Base-by-base conservation (phyloP, 2,329 filamentous ascomycete species). In the Seiridium cupressi region DNA sequence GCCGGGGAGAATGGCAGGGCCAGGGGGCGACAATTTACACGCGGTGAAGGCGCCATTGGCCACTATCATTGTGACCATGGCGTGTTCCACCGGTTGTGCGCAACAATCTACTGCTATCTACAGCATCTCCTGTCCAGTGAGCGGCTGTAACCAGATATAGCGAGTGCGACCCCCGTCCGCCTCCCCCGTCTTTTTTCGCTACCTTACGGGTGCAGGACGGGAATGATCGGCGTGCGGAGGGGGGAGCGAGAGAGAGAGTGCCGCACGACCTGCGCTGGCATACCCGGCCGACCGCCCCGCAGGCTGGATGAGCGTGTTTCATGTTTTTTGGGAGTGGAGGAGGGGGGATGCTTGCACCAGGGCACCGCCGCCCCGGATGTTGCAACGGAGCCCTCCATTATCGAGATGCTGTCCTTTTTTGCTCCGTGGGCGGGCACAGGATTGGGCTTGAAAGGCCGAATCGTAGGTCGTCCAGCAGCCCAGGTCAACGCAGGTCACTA, bases 251-350 rank as follows among this genome's bases (percentile, higher is more conserved):
- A 26, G 18, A 26, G 18, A 26, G 18, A 26, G 18, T 26, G 18
- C 18, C 18, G 18, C 35, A 35, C 51, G 36, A 18, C 18, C 31
- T 44, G 6, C 13, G 18, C 18, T 42, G n/a, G 11, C 31, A 38
- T 13, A 13, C 51, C 18, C 51, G 13, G 32, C 51, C 51, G 35
- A 38, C 31, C 36, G n/a, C 51, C 51, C 35, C 51, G 35, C 51
- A n/a, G 51, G 7, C 35, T 18, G 35, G 35, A 18, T 42, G 38
- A 55, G 51, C 51, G 51, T 55, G 51, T 55, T 55, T 55, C 51
- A 55, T 42, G 51, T 55, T 55, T 35, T 49, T 26, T 38, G n/a
- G 10, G 36, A 48, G 13, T 9, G 11, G 46, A 7, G 26, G n/a
- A 48, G 11, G 46, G 46, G 38, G 38, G 38, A 26, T 26, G 38